phyloP scores from a whole-genome alignment of 2,329 filamentous ascomycete species.

The Colletotrichum truncatum region DNA sequence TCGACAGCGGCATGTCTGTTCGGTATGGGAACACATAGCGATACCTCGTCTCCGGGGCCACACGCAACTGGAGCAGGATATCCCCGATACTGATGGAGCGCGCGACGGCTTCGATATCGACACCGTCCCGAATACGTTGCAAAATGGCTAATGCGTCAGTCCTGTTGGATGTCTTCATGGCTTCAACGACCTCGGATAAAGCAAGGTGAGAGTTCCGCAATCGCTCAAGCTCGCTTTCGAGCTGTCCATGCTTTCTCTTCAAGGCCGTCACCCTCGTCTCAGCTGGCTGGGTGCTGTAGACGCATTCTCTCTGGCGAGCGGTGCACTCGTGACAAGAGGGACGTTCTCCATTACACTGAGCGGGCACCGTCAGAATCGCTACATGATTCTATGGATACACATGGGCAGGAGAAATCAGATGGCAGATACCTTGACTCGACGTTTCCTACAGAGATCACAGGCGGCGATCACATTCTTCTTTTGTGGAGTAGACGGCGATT shows the following conservation, averaged over 20 bases:
- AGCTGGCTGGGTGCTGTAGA: slow-evolving; percentile 31
- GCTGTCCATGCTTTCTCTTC: background rate
- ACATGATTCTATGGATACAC: too few relatives aligned
- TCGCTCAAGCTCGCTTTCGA: background rate
- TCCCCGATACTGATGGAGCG: slow-evolving; percentile 46
- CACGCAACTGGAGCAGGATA: slow-evolving; percentile 46
- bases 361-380: too few relatives aligned
- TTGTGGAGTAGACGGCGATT: too few relatives aligned
- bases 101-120: slow-evolving; percentile 40
- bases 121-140: slow-evolving; percentile 44
- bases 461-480: too few relatives aligned
- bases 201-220: too few relatives aligned
- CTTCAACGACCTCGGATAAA: background rate
- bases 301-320: slow-evolving; percentile 24
- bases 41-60: slow-evolving; percentile 46
- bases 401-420: too few relatives aligned
- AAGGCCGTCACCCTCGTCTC: slow-evolving; percentile 35
- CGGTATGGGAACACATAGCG: slow-evolving; percentile 50
- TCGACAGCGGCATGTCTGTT: slow-evolving; percentile 33
- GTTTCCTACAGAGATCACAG: too few relatives aligned
- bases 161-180: slow-evolving; percentile 6
- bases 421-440: too few relatives aligned
- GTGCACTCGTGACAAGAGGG: background rate
- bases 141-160: slow-evolving; percentile 45
- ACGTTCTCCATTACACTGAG: background rate